Percentiles rank a stretch among this genome's conserved stretches.
Evolutionary conservation across 352 stramenopile genomes (phyloP).

Genomic region (Globisporangium acanthophoron): DNA sequence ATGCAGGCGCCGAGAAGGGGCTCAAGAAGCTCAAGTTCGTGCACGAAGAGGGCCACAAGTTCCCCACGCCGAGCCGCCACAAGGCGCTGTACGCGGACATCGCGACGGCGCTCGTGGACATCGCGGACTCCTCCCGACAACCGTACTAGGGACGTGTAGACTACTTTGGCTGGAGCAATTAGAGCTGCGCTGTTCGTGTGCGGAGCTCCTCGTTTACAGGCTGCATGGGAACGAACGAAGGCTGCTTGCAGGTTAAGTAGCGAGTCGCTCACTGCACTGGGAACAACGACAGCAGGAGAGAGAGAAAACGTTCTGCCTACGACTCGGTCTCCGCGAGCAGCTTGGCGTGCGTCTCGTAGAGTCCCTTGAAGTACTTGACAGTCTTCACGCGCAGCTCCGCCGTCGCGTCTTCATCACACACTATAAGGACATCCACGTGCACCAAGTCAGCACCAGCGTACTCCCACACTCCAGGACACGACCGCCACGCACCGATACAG

Average conservation of each 20-base stretch:
- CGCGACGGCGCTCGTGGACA: slow-evolving; percentile 30
- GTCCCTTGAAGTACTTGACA: slow-evolving; percentile 89
- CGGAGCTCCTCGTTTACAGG: too few species aligned
- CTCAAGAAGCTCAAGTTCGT: slow-evolving; percentile 37
- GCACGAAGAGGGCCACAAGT: slow-evolving; percentile 81
- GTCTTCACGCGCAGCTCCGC: slow-evolving; percentile 89
- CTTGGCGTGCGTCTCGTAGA: slow-evolving; percentile 46
- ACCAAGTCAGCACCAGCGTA: neutral
- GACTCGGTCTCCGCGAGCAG: slow-evolving; percentile 17
- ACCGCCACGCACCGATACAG: slow-evolving; percentile 50
- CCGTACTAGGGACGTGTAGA: neutral
- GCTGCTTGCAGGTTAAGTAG: neutral
- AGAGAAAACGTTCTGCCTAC: neutral
- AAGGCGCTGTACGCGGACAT: slow-evolving; percentile 46
- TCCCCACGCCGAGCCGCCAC: slow-evolving; percentile 44
- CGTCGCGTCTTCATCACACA: slow-evolving; percentile 87
- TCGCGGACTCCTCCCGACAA: slow-evolving; percentile 11
- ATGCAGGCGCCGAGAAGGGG: slow-evolving; percentile 21
- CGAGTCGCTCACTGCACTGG: neutral
- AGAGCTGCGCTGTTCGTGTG: neutral
- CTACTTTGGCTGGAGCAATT: neutral
- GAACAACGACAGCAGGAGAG: too few species aligned
- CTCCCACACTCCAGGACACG: too few species aligned
- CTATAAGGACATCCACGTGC: slow-evolving; percentile 15
- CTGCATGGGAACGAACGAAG: too few species aligned